Conservation (phyloP, 768 basidiomycete genomes). For the Russula emetica region DNA sequence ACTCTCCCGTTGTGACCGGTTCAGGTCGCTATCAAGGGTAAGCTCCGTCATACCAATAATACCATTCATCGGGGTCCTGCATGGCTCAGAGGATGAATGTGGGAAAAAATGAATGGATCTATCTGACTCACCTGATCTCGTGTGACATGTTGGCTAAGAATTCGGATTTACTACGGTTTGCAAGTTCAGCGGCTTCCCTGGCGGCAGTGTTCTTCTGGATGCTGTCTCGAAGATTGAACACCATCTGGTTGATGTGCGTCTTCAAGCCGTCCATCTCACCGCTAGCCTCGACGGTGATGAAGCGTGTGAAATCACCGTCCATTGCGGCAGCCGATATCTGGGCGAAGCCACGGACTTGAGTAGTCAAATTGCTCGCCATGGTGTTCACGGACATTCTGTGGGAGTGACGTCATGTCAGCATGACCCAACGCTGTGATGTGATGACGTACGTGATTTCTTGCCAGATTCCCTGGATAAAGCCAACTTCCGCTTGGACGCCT, state of each 20-base stretch:
- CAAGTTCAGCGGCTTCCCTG: constrained; percentile 93
- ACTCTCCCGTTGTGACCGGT: constrained; percentile 91
- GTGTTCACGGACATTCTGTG: constrained; percentile 90
- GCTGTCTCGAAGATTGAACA: constrained; percentile 91
- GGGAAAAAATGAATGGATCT: not conserved
- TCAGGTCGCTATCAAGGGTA: constrained; percentile 89
- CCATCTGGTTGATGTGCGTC: constrained; percentile 99
- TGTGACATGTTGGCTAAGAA: constrained; percentile 99
- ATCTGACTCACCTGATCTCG: constrained; percentile 67
- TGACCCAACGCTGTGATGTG: not conserved
- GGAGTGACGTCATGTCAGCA: constrained; percentile 17
- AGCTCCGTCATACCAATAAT: constrained; percentile 99
- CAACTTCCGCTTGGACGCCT: constrained; percentile 95
- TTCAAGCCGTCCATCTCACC: constrained; percentile 99
- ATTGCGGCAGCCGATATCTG: constrained; percentile 98
- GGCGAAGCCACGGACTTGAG: constrained; percentile 94
- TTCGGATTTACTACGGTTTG: constrained; percentile 96
- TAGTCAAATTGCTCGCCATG: constrained; percentile 96
- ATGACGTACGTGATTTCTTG: constrained; percentile 89
- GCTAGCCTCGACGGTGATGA: constrained; percentile 97
- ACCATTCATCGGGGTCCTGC: constrained; percentile 99
- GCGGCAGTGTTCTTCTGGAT: constrained; percentile 94
- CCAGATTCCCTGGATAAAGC: constrained; percentile 97
- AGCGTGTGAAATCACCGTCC: constrained; percentile 97
- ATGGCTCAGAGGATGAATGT: not conserved